Conservation (phyloP, 768 basidiomycete species). For the Clitopilus passeckerianus region DNA sequence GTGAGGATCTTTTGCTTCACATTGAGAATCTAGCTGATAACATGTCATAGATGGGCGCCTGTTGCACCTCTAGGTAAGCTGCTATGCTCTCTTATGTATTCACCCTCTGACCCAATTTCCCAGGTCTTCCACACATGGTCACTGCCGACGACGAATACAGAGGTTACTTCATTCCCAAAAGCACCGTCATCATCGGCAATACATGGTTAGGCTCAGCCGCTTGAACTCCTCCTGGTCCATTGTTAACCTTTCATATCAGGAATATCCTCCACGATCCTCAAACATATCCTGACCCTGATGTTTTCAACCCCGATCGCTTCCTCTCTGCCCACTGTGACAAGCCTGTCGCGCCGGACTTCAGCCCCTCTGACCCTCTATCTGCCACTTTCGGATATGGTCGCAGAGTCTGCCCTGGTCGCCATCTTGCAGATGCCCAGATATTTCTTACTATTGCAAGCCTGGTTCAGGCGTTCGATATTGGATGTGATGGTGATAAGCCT, state of each 20-base stretch:
- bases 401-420: constrained; percentile 43
- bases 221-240: background rate
- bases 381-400: constrained; percentile 38
- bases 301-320: constrained; percentile 48
- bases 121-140: constrained; percentile 31
- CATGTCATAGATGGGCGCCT: no score
- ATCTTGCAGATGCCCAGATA: constrained; percentile 37
- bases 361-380: constrained; percentile 27
- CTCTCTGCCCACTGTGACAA: constrained; percentile 12
- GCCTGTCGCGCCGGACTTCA: constrained; percentile 20
- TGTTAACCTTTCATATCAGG: constrained; percentile 22
- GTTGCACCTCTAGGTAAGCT: constrained; percentile 17
- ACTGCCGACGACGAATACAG: constrained; percentile 38
- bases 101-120: background rate
- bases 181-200: constrained; percentile 37
- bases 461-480: constrained; percentile 35
- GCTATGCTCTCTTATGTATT: constrained; percentile 25
- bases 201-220: constrained; percentile 24
- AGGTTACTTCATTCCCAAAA: constrained; percentile 38
- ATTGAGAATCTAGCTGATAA: no score
- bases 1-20: constrained; percentile 8
- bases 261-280: constrained; percentile 44
- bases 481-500: constrained; percentile 27
- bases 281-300: constrained; percentile 38
- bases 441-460: constrained; percentile 43